Evolutionary conservation across 1,139 yeast genomes (phyloP).

Genomic region (Yarrowia galli): DNA sequence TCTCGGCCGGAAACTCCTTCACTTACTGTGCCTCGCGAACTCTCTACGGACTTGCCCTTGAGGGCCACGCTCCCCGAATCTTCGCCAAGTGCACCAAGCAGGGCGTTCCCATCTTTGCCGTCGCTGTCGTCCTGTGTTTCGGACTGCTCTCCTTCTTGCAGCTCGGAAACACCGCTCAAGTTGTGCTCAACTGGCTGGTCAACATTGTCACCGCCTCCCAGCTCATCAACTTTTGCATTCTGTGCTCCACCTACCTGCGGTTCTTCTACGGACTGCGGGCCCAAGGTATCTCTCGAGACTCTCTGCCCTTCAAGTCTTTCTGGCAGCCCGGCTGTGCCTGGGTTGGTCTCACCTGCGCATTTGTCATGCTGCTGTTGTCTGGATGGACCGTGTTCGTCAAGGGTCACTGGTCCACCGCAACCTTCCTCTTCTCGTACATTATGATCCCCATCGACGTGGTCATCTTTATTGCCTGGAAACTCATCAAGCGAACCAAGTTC

Average conservation of each 20-base stretch:
- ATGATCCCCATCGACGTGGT: conserved; percentile 70
- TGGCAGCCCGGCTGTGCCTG: conserved; percentile 64
- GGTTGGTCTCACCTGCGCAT: conserved; percentile 55
- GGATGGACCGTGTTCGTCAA: conserved; percentile 74
- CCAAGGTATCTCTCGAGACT: conserved; percentile 63
- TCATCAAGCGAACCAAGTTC: conserved; percentile 60
- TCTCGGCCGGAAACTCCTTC: conserved; percentile 77
- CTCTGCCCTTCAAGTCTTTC: conserved; percentile 63
- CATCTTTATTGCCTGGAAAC: conserved; percentile 64
- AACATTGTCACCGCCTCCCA: conserved; percentile 82
- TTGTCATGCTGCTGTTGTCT: conserved; percentile 67
- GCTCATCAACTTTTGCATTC: conserved; percentile 70
- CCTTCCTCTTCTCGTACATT: conserved; percentile 71
- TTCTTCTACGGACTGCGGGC: conserved; percentile 68
- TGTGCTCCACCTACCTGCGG: conserved; percentile 67
- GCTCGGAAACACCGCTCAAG: conserved; percentile 64
- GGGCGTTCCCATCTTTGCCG: conserved; percentile 68
- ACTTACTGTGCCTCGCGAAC: conserved; percentile 68
- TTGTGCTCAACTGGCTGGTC: conserved; percentile 77
- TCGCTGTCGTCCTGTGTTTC: conserved; percentile 57
- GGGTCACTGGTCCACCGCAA: conserved; percentile 66
- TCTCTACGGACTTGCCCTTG: conserved; percentile 65
- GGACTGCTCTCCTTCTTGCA: conserved; percentile 63
- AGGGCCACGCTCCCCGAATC: conserved; percentile 60
- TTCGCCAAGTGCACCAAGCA: conserved; percentile 56